Evolutionary conservation across 179 eudicot species (phyloP).

Genomic region (Pouteria campechiana): DNA sequence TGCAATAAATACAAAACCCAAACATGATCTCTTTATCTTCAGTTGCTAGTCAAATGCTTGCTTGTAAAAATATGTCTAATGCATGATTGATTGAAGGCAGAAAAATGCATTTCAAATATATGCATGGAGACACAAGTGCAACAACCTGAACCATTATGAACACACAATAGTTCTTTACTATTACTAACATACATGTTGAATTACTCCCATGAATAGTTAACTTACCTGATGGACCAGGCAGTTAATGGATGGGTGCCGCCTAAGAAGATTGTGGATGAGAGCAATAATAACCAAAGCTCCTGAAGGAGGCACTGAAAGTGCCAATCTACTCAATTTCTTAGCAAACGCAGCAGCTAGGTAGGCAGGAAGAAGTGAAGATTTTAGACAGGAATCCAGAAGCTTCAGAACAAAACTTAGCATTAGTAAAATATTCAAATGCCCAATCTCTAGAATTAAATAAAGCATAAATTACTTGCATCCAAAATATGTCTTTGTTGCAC

Average conservation of each 20-base stretch:
- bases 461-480: no score
- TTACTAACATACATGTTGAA: slow-evolving; percentile 1
- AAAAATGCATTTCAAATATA: no score
- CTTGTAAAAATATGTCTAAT: no score
- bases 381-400: slow-evolving; percentile 91
- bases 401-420: slow-evolving; percentile 16
- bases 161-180: no score
- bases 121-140: background rate
- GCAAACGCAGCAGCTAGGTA: slow-evolving; percentile 89
- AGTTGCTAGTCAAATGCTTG: no score
- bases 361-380: slow-evolving; percentile 90
- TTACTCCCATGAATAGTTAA: background rate
- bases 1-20: no score
- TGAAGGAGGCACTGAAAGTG: slow-evolving; percentile 80
- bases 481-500: no score
- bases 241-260: slow-evolving; percentile 85
- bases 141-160: background rate
- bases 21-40: no score
- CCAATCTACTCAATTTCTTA: slow-evolving; percentile 88
- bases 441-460: no score
- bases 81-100: no score
- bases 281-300: slow-evolving; percentile 74
- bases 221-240: slow-evolving; percentile 75
- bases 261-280: slow-evolving; percentile 71
- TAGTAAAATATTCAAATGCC: background rate